phyloP scores from a whole-genome alignment of 345 rosid genomes.

The Citrus inodora region DNA sequence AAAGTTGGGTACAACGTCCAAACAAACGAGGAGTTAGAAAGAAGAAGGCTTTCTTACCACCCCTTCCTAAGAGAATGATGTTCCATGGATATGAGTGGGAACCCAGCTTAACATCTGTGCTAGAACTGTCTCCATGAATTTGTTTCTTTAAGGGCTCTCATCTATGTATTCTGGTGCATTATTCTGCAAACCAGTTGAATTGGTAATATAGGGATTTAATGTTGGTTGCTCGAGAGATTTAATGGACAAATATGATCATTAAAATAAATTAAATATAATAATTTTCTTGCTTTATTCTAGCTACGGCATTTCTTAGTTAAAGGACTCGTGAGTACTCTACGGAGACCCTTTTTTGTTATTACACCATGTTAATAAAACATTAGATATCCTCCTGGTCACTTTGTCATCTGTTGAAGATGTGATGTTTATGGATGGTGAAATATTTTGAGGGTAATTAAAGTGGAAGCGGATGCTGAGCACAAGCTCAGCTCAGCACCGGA shows the following conservation, averaged over 20 bases:
- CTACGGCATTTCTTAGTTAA: background rate
- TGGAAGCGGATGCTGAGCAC: no score
- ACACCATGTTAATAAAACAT: background rate
- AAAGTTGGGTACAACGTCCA: constrained; percentile 7
- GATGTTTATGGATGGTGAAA: background rate
- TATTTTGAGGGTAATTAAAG: no score
- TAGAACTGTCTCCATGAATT: constrained; percentile 51
- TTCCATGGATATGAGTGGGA: constrained; percentile 35
- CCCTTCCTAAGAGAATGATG: constrained; percentile 30
- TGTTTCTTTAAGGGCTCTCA: background rate
- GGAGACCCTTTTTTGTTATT: background rate
- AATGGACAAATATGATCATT: background rate
- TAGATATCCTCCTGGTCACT: background rate
- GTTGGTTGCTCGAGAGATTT: background rate
- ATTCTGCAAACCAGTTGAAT: background rate
- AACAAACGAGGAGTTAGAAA: constrained; percentile 14
- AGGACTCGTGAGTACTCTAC: background rate
- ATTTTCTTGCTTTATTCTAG: background rate
- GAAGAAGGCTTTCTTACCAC: constrained; percentile 56
- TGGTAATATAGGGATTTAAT: background rate
- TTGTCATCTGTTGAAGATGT: background rate
- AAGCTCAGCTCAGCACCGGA: no score
- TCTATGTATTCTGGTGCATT: constrained; percentile 14
- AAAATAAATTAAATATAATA: background rate
- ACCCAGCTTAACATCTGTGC: constrained; percentile 49